Evolutionary conservation across 345 rosid species (phyloP).

Genomic region (Excoecaria agallocha): DNA sequence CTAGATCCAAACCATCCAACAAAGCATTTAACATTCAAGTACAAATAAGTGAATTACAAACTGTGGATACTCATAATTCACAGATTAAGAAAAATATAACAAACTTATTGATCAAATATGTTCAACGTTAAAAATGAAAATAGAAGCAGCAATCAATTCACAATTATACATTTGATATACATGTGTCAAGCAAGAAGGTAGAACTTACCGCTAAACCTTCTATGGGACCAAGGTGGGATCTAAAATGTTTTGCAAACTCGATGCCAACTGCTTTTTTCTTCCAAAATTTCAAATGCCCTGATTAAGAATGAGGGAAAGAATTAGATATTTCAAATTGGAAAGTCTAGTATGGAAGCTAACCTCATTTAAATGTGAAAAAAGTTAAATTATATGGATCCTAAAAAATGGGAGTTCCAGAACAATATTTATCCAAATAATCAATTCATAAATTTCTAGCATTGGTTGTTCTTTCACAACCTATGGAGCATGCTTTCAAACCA

Average conservation of each 20-base stretch:
- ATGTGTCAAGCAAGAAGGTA: slow-evolving; percentile 3
- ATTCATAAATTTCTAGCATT: not conserved
- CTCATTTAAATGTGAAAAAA: not conserved
- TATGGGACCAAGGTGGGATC: slow-evolving; percentile 91
- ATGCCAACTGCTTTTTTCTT: slow-evolving; percentile 81
- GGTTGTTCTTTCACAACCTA: not conserved
- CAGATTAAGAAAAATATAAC: not conserved
- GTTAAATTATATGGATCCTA: not conserved
- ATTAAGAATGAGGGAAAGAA: not conserved
- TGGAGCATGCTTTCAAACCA: not conserved
- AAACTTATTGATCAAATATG: not conserved
- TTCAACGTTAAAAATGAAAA: not conserved
- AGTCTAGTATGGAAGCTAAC: not conserved
- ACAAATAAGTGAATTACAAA: not conserved
- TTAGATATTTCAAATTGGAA: not conserved
- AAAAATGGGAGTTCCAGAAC: not conserved
- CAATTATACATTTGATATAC: not conserved
- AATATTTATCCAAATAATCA: not conserved
- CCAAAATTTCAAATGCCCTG: slow-evolving; percentile 98
- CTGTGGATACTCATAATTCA: not conserved
- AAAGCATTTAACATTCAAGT: not conserved
- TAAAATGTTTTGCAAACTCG: slow-evolving; percentile 98
- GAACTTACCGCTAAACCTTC: slow-evolving; percentile 87
- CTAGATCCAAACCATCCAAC: not conserved
- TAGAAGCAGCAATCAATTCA: not conserved